Base-by-base conservation (phyloP, 1,139 yeast genomes). In the Debaryomyces fabryi region DNA sequence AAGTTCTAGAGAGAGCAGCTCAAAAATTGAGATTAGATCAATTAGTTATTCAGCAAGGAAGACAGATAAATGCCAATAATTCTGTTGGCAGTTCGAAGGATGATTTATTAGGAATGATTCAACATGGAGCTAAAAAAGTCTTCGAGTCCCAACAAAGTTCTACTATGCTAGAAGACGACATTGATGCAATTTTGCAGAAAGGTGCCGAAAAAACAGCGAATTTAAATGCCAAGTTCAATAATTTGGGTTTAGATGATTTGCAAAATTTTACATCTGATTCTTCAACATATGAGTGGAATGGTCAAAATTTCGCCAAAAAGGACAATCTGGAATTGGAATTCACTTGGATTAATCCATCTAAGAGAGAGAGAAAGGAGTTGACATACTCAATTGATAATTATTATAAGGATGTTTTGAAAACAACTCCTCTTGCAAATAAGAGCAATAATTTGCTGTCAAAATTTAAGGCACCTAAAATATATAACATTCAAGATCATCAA, bases 241-340 rank as follows among this genome's bases (percentile, higher is more conserved):
- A 86, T 43, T 74, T 93, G 41, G 98, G 98, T 16, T 73, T 93
- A 39, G 98, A 93, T 62, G 98, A 93, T 62, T 71, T 93, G 51
- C 97, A 92, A 63, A 89, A 89, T 63, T 91, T 93, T 60, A 82
- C 92, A 0, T 83, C 91, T 13, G 97, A 91, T 57, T 83, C 83
- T 32, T 89, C 96, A 2, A 93, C 97, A 0, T 93, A 92, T 67
- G 97, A 92, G 65, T 93, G 99, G 99, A 91, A 93, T 62, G 99
- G 99, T 21, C 86, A 89, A 60, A 91, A 92, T 62, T 93, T 91
- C 64, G 88, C 96, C 41, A 88, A 89, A 57, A 81, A 78, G 55
- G 71, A 68, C 9, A 53, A 55, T 39, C 64, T 71, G 35, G 75
- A 80, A 49, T 70, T 72, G 39, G 75, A 79, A 1, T 76, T 82